phyloP scores from a whole-genome alignment of 768 basidiomycete species.

The Suillus decipiens region DNA sequence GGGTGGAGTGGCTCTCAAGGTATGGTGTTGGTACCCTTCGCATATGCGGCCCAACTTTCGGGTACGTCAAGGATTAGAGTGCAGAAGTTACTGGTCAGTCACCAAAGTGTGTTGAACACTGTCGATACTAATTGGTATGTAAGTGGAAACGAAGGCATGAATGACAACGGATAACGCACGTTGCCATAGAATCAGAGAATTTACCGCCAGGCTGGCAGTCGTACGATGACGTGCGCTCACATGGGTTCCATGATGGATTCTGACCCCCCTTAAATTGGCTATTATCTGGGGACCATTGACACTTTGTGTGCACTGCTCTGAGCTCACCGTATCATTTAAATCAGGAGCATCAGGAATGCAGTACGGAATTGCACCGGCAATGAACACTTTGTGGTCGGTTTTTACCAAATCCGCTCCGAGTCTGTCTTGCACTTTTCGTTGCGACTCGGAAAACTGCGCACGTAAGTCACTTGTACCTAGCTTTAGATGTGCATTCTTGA shows the following conservation, averaged over 20 bases:
- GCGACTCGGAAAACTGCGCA: slow-evolving; percentile 20
- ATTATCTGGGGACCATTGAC: slow-evolving; percentile 30
- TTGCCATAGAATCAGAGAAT: too few species aligned
- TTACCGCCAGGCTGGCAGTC: too few species aligned
- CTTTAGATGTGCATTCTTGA: neutral
- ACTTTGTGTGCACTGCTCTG: slow-evolving; percentile 30
- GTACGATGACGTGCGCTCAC: neutral
- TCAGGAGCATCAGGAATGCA: slow-evolving; percentile 26
- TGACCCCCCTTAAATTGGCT: slow-evolving; percentile 28
- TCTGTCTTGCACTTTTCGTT: slow-evolving; percentile 16
- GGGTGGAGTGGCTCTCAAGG: too few species aligned
- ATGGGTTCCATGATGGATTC: slow-evolving; percentile 23
- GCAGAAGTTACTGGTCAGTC: too few species aligned
- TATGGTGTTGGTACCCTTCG: too few species aligned
- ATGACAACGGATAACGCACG: too few species aligned
- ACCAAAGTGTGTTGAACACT: too few species aligned
- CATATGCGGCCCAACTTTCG: too few species aligned
- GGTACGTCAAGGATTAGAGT: too few species aligned
- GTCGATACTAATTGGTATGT: too few species aligned
- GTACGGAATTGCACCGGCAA: slow-evolving; percentile 21
- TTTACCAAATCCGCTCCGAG: slow-evolving; percentile 17
- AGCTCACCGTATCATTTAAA: slow-evolving; percentile 30
- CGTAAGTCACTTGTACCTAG: slow-evolving; percentile 19
- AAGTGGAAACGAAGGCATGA: too few species aligned
- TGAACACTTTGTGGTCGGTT: slow-evolving; percentile 26